Conservation (phyloP, 176 grass and related monocot genomes). For the Triticum monococcum region DNA sequence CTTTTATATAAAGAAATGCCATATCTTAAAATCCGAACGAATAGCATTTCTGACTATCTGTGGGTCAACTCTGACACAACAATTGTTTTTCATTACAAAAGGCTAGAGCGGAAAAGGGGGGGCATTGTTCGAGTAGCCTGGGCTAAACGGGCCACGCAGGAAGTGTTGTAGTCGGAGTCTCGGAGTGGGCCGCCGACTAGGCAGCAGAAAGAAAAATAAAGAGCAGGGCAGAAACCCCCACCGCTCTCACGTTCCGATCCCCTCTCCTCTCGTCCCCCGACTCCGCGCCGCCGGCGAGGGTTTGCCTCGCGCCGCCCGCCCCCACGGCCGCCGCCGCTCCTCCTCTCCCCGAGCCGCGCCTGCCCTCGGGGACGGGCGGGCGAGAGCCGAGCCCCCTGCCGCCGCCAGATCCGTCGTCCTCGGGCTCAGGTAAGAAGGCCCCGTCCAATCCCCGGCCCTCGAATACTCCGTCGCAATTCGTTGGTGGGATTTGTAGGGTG, state of each 20-base stretch:
- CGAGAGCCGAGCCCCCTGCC: too few relatives aligned
- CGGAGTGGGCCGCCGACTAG: not conserved
- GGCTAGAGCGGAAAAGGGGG: too few relatives aligned
- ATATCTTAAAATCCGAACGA: too few relatives aligned
- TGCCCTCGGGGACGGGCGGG: not conserved
- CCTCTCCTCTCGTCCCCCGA: not conserved
- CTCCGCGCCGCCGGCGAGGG: constrained; percentile 5
- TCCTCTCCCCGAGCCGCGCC: not conserved
- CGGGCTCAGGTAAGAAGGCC: not conserved
- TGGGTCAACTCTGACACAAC: too few relatives aligned
- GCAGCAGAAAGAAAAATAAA: not conserved
- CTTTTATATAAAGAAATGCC: too few relatives aligned
- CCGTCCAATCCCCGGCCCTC: not conserved
- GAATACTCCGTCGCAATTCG: not conserved
- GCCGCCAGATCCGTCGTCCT: not conserved
- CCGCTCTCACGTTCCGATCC: not conserved
- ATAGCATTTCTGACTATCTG: too few relatives aligned
- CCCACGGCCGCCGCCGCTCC: too few relatives aligned
- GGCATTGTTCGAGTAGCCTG: not conserved
- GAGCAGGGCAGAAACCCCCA: not conserved
- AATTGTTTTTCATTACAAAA: too few relatives aligned
- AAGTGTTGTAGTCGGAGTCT: not conserved
- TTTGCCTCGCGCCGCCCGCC: not conserved
- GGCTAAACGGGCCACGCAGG: not conserved
- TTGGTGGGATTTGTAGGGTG: not conserved